These are phyloP conservation scores for Helminthosporium solani DNA, from an alignment of 2,329 filamentous ascomycete species.

Conservation along the genomic window DNA sequence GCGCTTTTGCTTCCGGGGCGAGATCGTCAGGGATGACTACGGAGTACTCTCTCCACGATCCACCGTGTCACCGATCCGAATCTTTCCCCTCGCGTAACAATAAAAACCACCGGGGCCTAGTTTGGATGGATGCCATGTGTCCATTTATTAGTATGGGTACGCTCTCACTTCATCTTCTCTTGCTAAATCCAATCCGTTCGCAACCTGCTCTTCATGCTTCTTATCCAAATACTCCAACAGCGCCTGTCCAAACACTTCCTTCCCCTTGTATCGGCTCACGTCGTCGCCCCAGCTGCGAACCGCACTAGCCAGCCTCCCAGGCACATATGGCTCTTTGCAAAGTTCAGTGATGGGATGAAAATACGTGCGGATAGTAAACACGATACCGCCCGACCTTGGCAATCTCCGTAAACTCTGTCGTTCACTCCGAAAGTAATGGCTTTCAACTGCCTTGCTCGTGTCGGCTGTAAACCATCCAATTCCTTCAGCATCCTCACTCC, in stretches of 20 bases:
- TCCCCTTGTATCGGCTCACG: slow-evolving; percentile 76
- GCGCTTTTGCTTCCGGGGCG: too few relatives aligned
- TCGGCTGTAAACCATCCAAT: slow-evolving; percentile 75
- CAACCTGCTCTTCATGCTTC: slow-evolving; percentile 72
- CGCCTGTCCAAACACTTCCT: slow-evolving; percentile 70
- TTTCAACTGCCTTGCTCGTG: slow-evolving; percentile 68
- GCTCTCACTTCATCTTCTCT: slow-evolving; percentile 60
- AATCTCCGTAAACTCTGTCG: slow-evolving; percentile 66
- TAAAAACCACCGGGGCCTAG: too few relatives aligned
- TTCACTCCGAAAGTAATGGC: slow-evolving; percentile 78
- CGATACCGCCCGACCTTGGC: slow-evolving; percentile 50
- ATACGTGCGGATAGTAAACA: slow-evolving; percentile 80
- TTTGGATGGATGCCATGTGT: too few relatives aligned
- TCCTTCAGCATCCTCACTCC: slow-evolving; percentile 63
- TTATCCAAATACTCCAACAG: slow-evolving; percentile 73
- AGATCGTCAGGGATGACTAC: too few relatives aligned
- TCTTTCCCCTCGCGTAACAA: too few relatives aligned
- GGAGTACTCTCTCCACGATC: too few relatives aligned
- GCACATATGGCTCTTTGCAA: slow-evolving; percentile 71
- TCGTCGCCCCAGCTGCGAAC: slow-evolving; percentile 79
- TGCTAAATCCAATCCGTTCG: slow-evolving; percentile 62
- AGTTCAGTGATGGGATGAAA: slow-evolving; percentile 71
- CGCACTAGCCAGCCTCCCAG: slow-evolving; percentile 74
- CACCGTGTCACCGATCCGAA: too few relatives aligned
- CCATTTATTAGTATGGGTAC: slow-evolving; percentile 62